Evolutionary conservation across 257 asterid genomes (phyloP).

Genomic region (Salvia hispanica): DNA sequence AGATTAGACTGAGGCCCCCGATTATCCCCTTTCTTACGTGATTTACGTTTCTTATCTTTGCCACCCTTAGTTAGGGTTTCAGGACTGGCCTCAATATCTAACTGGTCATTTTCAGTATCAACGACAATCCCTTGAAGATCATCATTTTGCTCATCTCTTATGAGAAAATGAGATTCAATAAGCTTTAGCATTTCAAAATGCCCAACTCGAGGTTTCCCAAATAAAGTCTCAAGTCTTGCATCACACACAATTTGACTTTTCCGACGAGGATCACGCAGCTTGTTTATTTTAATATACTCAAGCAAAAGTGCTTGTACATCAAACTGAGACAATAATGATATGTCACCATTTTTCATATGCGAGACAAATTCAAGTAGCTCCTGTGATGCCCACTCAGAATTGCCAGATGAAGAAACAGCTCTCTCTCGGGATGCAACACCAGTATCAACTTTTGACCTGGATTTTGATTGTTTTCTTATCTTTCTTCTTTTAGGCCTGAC

Average conservation of each 20-base stretch:
- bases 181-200: constrained; percentile 99
- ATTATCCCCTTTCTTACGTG: constrained; percentile 62
- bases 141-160: constrained; percentile 79
- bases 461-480: constrained; percentile 55
- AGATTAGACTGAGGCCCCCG: constrained; percentile 83
- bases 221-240: constrained; percentile 73
- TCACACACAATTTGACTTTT: constrained; percentile 95
- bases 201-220: constrained; percentile 94
- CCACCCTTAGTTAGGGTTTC: constrained; percentile 54
- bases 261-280: constrained; percentile 91
- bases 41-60: constrained; percentile 76
- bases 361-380: constrained; percentile 91
- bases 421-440: constrained; percentile 44
- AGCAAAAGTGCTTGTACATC: constrained; percentile 96
- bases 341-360: constrained; percentile 91
- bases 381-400: constrained; percentile 85
- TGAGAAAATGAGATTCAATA: constrained; percentile 86
- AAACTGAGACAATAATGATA: constrained; percentile 71
- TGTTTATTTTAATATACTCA: constrained; percentile 81
- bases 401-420: constrained; percentile 48
- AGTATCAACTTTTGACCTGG: constrained; percentile 40
- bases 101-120: constrained; percentile 75
- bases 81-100: constrained; percentile 61
- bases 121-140: constrained; percentile 89
- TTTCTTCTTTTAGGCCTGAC: constrained; percentile 68